Evolutionary conservation across 2,329 filamentous ascomycete genomes (phyloP).

Genomic region (Aaosphaeria pasadenensis): DNA sequence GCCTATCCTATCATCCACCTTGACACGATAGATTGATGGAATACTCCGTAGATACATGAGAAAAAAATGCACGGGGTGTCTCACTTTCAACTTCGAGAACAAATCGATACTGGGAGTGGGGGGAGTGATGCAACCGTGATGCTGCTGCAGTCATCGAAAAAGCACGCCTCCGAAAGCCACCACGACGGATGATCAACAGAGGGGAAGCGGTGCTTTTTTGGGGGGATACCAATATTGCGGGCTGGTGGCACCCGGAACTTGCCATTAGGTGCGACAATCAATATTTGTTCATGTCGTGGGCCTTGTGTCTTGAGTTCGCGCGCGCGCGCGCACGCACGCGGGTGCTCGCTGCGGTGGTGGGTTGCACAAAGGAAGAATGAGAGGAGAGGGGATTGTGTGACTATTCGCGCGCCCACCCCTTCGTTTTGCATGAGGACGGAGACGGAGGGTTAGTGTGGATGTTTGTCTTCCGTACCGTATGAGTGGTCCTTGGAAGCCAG

Average conservation of each 20-base stretch:
- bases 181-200: slow-evolving; percentile 34
- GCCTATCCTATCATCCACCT: no score
- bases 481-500: slow-evolving; percentile 7
- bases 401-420: no score
- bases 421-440: no score
- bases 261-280: not conserved
- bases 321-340: not conserved
- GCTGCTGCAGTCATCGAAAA: slow-evolving; percentile 6
- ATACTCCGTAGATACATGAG: no score
- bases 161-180: slow-evolving; percentile 28
- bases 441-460: not conserved
- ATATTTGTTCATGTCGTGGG: no score
- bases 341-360: not conserved
- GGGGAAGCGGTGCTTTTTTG: slow-evolving; percentile 9
- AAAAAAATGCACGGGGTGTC: no score
- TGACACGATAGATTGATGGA: no score
- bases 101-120: no score
- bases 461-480: slow-evolving; percentile 10
- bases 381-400: not conserved
- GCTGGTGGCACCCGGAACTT: slow-evolving; percentile 7
- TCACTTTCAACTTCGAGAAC: no score
- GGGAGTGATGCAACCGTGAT: no score
- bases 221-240: slow-evolving; percentile 28
- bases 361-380: not conserved
- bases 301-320: no score